Percentiles rank a stretch among this genome's conserved stretches.
Conservation (phyloP, 371 early-diverging fungal species). For the Saksenaea oblongispora region DNA sequence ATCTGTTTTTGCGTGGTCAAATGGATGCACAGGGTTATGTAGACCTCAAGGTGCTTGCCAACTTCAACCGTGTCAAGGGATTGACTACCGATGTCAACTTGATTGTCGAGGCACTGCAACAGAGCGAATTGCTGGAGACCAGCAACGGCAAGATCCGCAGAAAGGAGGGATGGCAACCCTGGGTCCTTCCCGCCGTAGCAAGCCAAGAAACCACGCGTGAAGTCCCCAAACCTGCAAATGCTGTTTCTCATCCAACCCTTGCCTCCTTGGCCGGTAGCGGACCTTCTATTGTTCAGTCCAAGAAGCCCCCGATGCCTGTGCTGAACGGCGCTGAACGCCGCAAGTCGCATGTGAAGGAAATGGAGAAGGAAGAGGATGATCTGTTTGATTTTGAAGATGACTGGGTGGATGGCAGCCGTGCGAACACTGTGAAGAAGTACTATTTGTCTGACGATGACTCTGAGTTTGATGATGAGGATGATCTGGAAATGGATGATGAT, state of each 20-base stretch:
- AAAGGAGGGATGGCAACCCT: conserved; percentile 76
- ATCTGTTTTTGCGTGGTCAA: conserved; percentile 87
- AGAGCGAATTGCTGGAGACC: conserved; percentile 60
- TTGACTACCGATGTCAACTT: conserved; percentile 65
- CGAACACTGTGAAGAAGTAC: conserved; percentile 64
- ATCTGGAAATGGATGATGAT: conserved; percentile 83
- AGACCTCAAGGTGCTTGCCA: conserved; percentile 68
- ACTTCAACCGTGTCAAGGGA: conserved; percentile 86
- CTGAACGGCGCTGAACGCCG: conserved; percentile 26
- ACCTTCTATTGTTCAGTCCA: conserved; percentile 1
- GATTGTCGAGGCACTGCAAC: conserved; percentile 61
- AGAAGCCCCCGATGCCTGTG: conserved; percentile 11
- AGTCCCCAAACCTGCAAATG: conserved; percentile 22
- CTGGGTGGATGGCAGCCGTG: conserved; percentile 56
- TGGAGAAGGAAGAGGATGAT: conserved; percentile 62
- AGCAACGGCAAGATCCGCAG: conserved; percentile 64
- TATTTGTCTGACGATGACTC: conserved; percentile 65
- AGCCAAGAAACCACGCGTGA: conserved; percentile 4
- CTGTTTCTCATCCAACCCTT: conserved; percentile 32
- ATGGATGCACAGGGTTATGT: conserved; percentile 88
- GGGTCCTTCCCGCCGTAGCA: conserved; percentile 54
- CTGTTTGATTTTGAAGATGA: conserved; percentile 77
- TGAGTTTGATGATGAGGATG: conserved; percentile 65
- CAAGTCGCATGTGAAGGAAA: conserved; percentile 16
- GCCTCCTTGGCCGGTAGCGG: conserved; percentile 41